Conservation (phyloP, 2,329 filamentous ascomycete genomes). For the Aspergillus calidoustus region DNA sequence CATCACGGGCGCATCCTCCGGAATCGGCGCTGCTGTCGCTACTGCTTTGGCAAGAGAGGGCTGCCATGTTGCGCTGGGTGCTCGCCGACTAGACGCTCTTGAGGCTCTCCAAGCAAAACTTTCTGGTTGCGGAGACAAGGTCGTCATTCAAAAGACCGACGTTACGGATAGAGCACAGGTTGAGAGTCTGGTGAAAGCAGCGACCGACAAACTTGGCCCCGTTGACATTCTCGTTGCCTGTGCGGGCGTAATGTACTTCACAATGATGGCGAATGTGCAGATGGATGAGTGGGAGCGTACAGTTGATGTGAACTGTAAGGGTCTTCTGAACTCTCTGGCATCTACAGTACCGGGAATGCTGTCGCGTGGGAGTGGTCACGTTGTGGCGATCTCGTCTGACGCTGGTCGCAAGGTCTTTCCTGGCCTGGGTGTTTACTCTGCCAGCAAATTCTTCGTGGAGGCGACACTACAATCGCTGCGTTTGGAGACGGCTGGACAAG, state of each 20-base stretch:
- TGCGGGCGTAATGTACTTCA: constrained; percentile 87
- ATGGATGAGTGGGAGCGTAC: constrained; percentile 79
- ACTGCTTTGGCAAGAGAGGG: constrained; percentile 71
- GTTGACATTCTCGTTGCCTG: constrained; percentile 80
- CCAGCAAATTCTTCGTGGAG: constrained; percentile 84
- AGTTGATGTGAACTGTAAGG: constrained; percentile 86
- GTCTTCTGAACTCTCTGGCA: constrained; percentile 73
- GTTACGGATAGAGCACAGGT: constrained; percentile 71
- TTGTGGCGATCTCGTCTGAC: constrained; percentile 82
- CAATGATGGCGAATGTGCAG: constrained; percentile 79
- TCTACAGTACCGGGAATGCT: constrained; percentile 74
- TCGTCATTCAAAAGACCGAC: constrained; percentile 72
- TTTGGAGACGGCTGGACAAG: constrained; percentile 74
- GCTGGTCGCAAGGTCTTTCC: constrained; percentile 82
- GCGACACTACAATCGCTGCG: constrained; percentile 76
- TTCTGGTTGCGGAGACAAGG: constrained; percentile 62
- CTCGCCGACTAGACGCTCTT: constrained; percentile 70
- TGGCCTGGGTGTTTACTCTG: constrained; percentile 79
- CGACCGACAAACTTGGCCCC: constrained; percentile 67
- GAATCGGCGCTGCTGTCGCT: constrained; percentile 77
- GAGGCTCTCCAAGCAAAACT: constrained; percentile 69
- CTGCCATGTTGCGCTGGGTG: constrained; percentile 72
- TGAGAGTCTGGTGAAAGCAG: constrained; percentile 64
- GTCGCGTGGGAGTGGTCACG: constrained; percentile 68
- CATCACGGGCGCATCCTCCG: constrained; percentile 78